These are phyloP conservation scores for Bretschneidera sinensis DNA, from an alignment of 345 rosid genomes.

Conservation along the genomic window DNA sequence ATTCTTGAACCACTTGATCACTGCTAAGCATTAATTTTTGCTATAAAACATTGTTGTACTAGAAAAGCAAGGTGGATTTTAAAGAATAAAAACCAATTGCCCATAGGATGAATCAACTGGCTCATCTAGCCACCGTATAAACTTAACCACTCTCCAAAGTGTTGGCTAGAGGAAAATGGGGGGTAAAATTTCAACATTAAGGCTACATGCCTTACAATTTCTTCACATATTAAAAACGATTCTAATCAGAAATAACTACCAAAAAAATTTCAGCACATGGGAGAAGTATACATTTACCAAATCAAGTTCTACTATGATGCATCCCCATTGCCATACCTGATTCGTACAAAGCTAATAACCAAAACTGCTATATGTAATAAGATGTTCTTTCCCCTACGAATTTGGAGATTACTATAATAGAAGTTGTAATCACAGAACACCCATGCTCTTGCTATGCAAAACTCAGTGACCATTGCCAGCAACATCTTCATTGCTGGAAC, in stretches of 20 bases:
- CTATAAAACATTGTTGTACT: too few species aligned
- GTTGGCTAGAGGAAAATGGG: too few species aligned
- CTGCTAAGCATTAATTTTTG: too few species aligned
- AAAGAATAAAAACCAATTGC: too few species aligned
- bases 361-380: conserved; percentile 27
- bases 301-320: conserved; percentile 20
- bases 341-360: conserved; percentile 19
- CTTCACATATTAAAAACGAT: not conserved
- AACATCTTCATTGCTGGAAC: conserved; percentile 46
- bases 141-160: too few species aligned
- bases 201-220: too few species aligned
- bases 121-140: too few species aligned
- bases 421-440: conserved; percentile 18
- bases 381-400: conserved; percentile 13
- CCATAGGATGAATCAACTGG: too few species aligned
- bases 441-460: too few species aligned
- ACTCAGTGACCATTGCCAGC: conserved; percentile 23
- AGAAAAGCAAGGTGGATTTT: too few species aligned
- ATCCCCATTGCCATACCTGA: conserved; percentile 20
- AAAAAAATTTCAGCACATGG: not conserved
- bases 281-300: conserved; percentile 11
- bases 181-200: too few species aligned
- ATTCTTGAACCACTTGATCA: too few species aligned
- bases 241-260: conserved; percentile 1
- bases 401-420: conserved; percentile 16